Conservation (phyloP, 164 flowering plant species). For the Macadamia integrifolia region DNA sequence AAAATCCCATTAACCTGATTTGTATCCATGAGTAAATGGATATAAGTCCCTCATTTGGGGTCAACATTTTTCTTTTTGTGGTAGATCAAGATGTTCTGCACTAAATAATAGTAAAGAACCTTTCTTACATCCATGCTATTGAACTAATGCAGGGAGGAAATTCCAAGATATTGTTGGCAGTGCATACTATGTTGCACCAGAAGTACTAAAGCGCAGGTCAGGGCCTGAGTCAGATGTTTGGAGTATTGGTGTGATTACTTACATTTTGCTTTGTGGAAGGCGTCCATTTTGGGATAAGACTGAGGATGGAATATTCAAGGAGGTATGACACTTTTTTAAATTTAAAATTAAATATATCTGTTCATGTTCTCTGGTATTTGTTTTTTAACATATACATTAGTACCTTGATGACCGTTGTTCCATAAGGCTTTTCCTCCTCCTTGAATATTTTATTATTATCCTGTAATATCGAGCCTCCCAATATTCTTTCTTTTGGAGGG, state of each 20-base stretch:
- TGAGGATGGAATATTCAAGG: slow-evolving; percentile 95
- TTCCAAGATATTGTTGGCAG: slow-evolving; percentile 97
- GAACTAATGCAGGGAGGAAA: slow-evolving; percentile 55
- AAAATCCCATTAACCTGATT: not conserved
- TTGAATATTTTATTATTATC: too few relatives aligned
- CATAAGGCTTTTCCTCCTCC: too few relatives aligned
- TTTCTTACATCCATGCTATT: slow-evolving; percentile 1
- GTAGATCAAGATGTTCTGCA: slow-evolving; percentile 6
- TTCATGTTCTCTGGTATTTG: not conserved
- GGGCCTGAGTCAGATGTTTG: slow-evolving; percentile 99
- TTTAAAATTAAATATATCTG: not conserved
- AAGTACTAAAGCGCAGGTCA: slow-evolving; percentile 87
- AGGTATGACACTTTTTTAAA: slow-evolving; percentile 38
- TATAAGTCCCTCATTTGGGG: not conserved
- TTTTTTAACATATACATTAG: too few relatives aligned
- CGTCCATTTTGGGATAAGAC: slow-evolving; percentile 99
- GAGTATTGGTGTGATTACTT: slow-evolving; percentile 99
- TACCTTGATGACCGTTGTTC: too few relatives aligned
- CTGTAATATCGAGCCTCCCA: too few relatives aligned
- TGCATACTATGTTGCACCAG: slow-evolving; percentile 99
- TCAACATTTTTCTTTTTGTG: slow-evolving; percentile 1
- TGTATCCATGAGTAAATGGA: not conserved
- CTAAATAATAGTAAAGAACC: not conserved
- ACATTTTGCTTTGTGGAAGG: slow-evolving; percentile 89
- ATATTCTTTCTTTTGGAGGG: too few relatives aligned